Evolutionary conservation across 495 filamentous ascomycete species (phyloP), one percentile per base, ranked within the genome.

Genomic region (Xylaria venustula): DNA sequence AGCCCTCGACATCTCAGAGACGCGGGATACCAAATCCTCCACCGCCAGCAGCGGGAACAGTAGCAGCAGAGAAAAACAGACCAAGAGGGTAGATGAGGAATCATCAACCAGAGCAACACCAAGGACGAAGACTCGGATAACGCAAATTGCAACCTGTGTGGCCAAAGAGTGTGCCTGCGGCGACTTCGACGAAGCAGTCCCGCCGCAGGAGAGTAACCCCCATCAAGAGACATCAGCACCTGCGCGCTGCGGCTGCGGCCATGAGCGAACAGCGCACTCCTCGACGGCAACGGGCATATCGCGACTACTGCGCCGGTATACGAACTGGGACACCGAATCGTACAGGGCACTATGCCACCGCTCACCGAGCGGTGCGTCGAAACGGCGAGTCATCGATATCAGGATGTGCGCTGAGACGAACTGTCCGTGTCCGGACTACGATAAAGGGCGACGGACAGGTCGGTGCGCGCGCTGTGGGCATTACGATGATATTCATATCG

Each of bases 171-270:
- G 51, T 22, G 6, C 15, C 0, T 54, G 51, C 15, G 17, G 22
- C 34, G 36, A 54, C 23, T 54, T 26, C 22, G 36, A 54, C 22
- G 23, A 1, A 12, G 14, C 48, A 34, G 3, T 32, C 3, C 20
- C 34, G 36, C 1, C 47, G 0, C 28, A 34, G n/a, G n/a, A n/a
- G n/a, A n/a, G n/a, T n/a, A 34, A 34, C 30, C 12, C 26, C 15
- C 15, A 1, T 7, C 28, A 37, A 0, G 7, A 0, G 34, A 7
- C 22, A 5, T 5, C 36, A 28, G 19, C 32, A 5, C 7, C 37
- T 40, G n/a, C n/a, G n/a, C n/a, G n/a, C 14, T 54, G 51, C 51
- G 14, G 36, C 34, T 54, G 51, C 22, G 36, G 51, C 14, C 51
- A 54, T n/a, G 20, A 20, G 7, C 51, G 36, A 1, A 28, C 36